Base-by-base conservation (phyloP, 495 filamentous ascomycete species). In the Talaromyces trachyspermus region DNA sequence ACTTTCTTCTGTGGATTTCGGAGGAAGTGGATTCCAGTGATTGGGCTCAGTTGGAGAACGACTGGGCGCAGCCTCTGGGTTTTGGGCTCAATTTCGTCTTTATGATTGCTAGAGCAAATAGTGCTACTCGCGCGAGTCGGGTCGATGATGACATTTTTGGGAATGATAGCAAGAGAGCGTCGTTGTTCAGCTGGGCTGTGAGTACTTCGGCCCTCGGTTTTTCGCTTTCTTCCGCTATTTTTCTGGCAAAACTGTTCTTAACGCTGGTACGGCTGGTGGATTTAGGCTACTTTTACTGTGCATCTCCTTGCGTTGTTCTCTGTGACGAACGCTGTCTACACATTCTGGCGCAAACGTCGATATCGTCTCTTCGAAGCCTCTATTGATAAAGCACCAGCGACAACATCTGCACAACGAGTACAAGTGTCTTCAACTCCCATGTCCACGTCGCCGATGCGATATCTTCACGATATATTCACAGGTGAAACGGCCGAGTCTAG, bases 311-410 rank as follows among this genome's bases (percentile, higher is more conserved):
- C 76, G 1, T 43, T 74, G 38, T 64, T 86, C 45, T 87, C 88
- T 32, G 60, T 72, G 17, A 53, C 75, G 10, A 98, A 97, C 67
- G 81, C 87, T 1, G 66, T 80, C 58, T 95, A 90, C 64, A 88
- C 90, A 30, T 88, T 95, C 68, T 72, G 75, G 39, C 83, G 86
- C 42, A 86, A 83, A 56, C 82, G 89, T 35, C 81, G 84, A 51
- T 98, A 98, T 68, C 83, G 92, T 55, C 71, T 98, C 32, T 98
- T 97, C 63, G 91, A 97, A 63, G 77, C 76, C 43, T 76, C 85
- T 6, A 79, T 96, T 46, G 86, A 95, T 51, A 63, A 69, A 32
- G 57, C 73, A 2, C 91, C 86, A 3, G 72, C 76, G 30, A 97
- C 91, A 2, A 88, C 89, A 5, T 95, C 88, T 6, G 92, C 89